Evolutionary conservation across 345 rosid species (phyloP), one percentile per base, ranked within the genome.

Genomic region (Euphorbia tirucalli): DNA sequence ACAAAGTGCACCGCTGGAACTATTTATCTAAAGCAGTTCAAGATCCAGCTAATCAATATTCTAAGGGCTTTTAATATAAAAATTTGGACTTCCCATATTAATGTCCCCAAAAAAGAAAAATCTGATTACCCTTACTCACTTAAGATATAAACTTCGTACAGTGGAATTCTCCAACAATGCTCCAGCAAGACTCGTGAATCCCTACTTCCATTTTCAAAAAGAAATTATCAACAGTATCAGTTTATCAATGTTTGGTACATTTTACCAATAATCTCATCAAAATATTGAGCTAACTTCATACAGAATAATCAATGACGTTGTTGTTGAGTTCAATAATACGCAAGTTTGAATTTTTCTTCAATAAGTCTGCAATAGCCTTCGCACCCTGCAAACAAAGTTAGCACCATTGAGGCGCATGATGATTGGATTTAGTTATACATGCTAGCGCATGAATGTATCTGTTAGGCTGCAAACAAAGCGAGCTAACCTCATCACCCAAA

Each of bases 271-370:
- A 61, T 63, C 55, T 66, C 32, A 57, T 48, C 35, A 48, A 59
- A 68, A 61, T 52, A 61, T 62, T 50, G 66, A 66, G 59, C 41
- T 41, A 76, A 68, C 52, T 71, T 56, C 95, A 72, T 86, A 94
- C 98, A 85, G 97, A 89, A 83, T 92, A 94, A 73, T 94, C 98
- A n/a, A 94, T 89, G 95, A 88, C 83, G 75, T 94, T 94, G 85
- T 94, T 92, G 78, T 94, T 92, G 31, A 94, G 89, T 82, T 94
- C 97, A 74, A 94, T 79, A 77, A 83, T 87, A 61, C 90, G 93
- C 85, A 94, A 77, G 71, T 74, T 85, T 66, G 95, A 71, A 79
- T 89, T 90, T 77, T 86, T 90, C 87, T 92, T 89, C 85, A 94
- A 75, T 81, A 92, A 77, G 75, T 90, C 96, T n/a, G 96, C 95